These are phyloP conservation scores for Tilletia caries DNA, from an alignment of 1,284 basidiomycete species.

Conservation along the genomic window DNA sequence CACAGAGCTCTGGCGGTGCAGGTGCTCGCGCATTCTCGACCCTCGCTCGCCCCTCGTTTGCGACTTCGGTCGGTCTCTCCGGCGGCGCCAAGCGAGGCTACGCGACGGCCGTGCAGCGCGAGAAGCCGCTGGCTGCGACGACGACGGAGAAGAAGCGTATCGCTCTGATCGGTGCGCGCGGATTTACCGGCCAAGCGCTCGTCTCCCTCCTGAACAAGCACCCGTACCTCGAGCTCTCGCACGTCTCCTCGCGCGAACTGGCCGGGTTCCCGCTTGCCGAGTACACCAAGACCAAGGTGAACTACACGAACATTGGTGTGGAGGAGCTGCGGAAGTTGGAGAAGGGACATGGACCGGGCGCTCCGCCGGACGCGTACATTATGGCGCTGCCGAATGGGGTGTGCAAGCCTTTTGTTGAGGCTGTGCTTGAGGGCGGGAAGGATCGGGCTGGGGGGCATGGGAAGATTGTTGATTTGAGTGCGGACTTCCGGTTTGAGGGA, in stretches of 20 bases:
- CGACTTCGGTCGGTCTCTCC: conserved; percentile 9
- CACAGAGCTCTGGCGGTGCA: conserved; percentile 48
- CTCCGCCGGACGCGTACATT: conserved; percentile 57
- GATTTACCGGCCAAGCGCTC: conserved; percentile 89
- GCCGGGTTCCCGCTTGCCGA: conserved; percentile 75
- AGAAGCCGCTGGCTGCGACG: conserved; percentile 56
- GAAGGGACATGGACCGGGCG: conserved; percentile 40
- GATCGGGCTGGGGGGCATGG: conserved; percentile 56
- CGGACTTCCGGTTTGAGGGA: conserved; percentile 95
- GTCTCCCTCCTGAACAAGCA: conserved; percentile 79
- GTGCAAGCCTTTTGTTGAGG: conserved; percentile 95
- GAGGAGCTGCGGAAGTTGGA: conserved; percentile 51
- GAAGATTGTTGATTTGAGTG: conserved; percentile 78
- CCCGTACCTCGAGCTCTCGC: conserved; percentile 80
- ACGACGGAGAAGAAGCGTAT: conserved; percentile 75
- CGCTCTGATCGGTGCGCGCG: conserved; percentile 92
- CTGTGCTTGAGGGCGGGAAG: conserved; percentile 71
- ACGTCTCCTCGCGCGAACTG: conserved; percentile 93
- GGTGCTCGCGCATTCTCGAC: conserved; percentile 53
- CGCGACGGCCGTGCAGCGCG: conserved; percentile 58
- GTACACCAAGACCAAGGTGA: conserved; percentile 75
- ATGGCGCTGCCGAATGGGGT: conserved; percentile 97
- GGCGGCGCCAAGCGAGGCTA: conserved; percentile 33
- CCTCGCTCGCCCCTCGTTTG: conserved; percentile 58
- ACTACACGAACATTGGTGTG: conserved; percentile 51